phyloP scores from a whole-genome alignment of 192 early-diverging fungal genomes.

The Entophlyctis helioformis region DNA sequence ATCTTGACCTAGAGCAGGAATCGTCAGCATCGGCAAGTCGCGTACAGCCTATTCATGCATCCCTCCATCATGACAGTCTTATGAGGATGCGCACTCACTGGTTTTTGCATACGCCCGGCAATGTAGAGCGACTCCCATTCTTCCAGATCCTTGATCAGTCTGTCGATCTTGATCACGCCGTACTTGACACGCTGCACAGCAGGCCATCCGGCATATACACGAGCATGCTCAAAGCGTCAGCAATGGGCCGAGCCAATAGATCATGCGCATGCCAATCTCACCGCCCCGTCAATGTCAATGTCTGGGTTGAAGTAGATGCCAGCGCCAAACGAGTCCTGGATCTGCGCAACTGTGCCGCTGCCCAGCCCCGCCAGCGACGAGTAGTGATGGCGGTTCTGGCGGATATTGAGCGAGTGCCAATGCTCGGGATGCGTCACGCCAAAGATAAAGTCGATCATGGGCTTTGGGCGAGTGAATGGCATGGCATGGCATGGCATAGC shows the following conservation, averaged over 20 bases:
- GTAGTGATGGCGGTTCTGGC: conserved; percentile 87
- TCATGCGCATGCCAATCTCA: conserved; percentile 33
- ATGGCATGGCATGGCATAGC: no score
- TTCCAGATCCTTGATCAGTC: conserved; percentile 70
- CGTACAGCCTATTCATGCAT: no score
- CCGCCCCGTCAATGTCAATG: conserved; percentile 74
- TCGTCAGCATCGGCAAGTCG: no score
- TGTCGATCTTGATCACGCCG: conserved; percentile 88
- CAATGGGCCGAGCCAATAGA: no score
- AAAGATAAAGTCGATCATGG: conserved; percentile 94
- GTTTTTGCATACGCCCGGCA: conserved; percentile 96
- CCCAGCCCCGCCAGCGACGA: conserved; percentile 69
- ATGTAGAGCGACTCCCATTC: conserved; percentile 95
- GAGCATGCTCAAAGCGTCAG: no score
- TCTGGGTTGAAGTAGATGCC: conserved; percentile 95
- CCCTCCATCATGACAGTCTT: no score
- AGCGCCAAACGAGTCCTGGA: conserved; percentile 81
- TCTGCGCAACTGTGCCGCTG: conserved; percentile 48
- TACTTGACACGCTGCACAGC: conserved; percentile 69
- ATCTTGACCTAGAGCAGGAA: conserved; percentile 69
- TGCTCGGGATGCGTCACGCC: conserved; percentile 89
- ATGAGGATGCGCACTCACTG: conserved; percentile 36
- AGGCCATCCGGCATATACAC: background rate
- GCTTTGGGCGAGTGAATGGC: no score
- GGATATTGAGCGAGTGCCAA: conserved; percentile 94